Evolutionary conservation across 371 early-diverging fungal species (phyloP).

Genomic region (Massospora cicadina): DNA sequence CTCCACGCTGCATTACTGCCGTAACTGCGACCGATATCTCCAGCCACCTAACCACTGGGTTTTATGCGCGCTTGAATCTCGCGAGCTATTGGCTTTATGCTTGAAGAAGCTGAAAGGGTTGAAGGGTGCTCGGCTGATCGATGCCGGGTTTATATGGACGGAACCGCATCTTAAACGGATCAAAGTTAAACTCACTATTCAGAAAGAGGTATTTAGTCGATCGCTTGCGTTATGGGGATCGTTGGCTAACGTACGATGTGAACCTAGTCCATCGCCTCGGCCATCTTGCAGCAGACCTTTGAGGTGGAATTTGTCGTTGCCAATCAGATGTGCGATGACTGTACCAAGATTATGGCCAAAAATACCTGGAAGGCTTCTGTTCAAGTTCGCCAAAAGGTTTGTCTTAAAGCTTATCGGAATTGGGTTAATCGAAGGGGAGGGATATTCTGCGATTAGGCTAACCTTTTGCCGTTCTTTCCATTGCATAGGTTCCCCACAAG

Average conservation of each 20-base stretch:
- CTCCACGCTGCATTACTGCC: slow-evolving; percentile 84
- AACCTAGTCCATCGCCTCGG: slow-evolving; percentile 65
- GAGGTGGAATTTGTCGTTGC: slow-evolving; percentile 90
- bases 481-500: slow-evolving; percentile 77
- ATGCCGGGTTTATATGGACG: slow-evolving; percentile 98
- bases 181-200: slow-evolving; percentile 93
- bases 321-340: slow-evolving; percentile 93
- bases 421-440: background rate
- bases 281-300: slow-evolving; percentile 89
- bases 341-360: slow-evolving; percentile 94
- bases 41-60: slow-evolving; percentile 94
- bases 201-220: slow-evolving; percentile 65
- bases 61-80: slow-evolving; percentile 69
- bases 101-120: slow-evolving; percentile 86
- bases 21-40: slow-evolving; percentile 92
- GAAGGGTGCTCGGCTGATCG: slow-evolving; percentile 81
- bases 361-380: slow-evolving; percentile 98
- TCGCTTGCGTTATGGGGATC: slow-evolving; percentile 12
- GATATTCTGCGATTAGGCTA: slow-evolving; percentile 5
- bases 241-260: slow-evolving; percentile 5
- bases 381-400: slow-evolving; percentile 97
- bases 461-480: background rate
- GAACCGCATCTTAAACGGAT: slow-evolving; percentile 94
- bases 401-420: slow-evolving; percentile 9
- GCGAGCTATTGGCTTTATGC: slow-evolving; percentile 88